Evolutionary conservation across 148 eudicot genomes (phyloP).

Genomic region (Chenopodium formosanum): DNA sequence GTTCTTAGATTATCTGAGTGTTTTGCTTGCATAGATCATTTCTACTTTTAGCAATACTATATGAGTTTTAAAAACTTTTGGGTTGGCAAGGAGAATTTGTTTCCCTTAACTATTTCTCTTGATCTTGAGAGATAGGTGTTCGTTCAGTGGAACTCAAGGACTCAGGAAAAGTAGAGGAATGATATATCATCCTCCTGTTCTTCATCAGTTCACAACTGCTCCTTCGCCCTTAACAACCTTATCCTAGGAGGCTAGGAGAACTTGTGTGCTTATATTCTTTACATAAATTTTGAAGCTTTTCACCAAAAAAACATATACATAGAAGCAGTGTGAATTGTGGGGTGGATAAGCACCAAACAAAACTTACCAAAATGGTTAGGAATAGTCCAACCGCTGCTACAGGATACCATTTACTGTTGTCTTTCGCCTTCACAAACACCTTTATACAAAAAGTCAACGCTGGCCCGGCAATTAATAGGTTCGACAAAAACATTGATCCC

Average conservation of each 20-base stretch:
- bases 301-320: not conserved
- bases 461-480: constrained; percentile 71
- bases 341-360: not conserved
- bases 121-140: not conserved
- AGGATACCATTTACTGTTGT: constrained; percentile 47
- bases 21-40: not conserved
- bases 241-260: not conserved
- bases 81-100: not conserved
- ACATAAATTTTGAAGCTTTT: too few relatives aligned
- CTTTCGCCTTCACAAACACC: constrained; percentile 40
- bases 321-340: not conserved
- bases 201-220: too few relatives aligned
- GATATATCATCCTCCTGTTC: not conserved
- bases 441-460: constrained; percentile 65
- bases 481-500: constrained; percentile 59
- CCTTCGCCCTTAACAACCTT: not conserved
- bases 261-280: not conserved
- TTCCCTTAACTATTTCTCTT: not conserved
- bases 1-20: not conserved
- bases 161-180: not conserved
- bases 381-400: constrained; percentile 51
- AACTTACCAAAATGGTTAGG: constrained; percentile 70
- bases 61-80: not conserved
- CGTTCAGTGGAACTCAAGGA: not conserved
- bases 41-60: not conserved